Evolutionary conservation across 2,329 filamentous ascomycete genomes (phyloP), one percentile per base, ranked within the genome.

Genomic region (Colletotrichum cordylinicola): DNA sequence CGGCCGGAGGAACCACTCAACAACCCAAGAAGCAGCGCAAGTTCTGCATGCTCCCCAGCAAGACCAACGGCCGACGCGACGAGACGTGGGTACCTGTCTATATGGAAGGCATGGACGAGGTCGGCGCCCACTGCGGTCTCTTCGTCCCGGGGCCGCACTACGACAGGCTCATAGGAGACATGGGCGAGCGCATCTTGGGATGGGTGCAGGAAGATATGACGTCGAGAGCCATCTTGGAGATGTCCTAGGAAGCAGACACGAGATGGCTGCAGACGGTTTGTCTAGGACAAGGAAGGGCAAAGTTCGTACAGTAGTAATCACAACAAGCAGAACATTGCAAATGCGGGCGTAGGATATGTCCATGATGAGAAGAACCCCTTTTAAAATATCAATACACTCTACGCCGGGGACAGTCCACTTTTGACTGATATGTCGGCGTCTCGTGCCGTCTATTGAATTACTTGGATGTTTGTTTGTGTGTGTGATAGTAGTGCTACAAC

Each of bases 61-160:
- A 87, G 72, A 85, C 83, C 13, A 82, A 88, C 68, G 92, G 91
- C 8, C 86, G 88, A 75, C 86, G 88, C 58, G 95, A 98, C 82
- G 86, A 90, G 6, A 91, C 93, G 18, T 98, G 96, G 96, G 87
- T 96, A 1, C 89, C 93, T 60, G 90, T 98, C 4, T 93, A 92
- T 80, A 97, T 98, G 94, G 90, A 93, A 74, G 93, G 92, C 68
- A 92, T 97, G 76, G 96, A 98, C 81, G 95, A 98, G 83, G 94
- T 98, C 1, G 93, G 91, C 8, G 96, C 96, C 12, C 96, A 98
- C 82, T 96, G 95, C 77, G 93, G 94, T 0, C 86, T 98, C 67
- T 98, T 98, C 85, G 91, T 95, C 60, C 85, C 91, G 0, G 93
- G 93, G 8, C 89, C 92, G 75, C 93, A 94, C 73, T 96, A 97